Evolutionary conservation across 2,329 filamentous ascomycete species (phyloP).

Genomic region (Claviceps digitariae): DNA sequence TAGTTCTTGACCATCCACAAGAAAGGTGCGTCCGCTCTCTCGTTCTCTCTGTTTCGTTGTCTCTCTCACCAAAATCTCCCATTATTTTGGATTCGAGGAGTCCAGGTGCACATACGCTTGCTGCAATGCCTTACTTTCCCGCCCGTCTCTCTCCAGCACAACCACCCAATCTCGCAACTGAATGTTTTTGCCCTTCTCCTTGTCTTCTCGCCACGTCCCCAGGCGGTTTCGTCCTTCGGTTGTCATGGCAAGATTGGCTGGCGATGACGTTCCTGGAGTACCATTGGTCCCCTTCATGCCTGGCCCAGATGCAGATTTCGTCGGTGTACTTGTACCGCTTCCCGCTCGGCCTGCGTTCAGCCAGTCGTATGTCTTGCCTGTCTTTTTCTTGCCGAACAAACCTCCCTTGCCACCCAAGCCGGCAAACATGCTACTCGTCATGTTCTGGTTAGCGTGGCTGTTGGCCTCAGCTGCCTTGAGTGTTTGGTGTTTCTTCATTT

Average conservation of each 20-base stretch:
- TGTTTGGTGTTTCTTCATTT: slow-evolving; percentile 60
- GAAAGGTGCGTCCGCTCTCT: neutral
- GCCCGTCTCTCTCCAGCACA: slow-evolving; percentile 67
- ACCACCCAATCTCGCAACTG: slow-evolving; percentile 74
- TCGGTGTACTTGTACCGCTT: slow-evolving; percentile 40
- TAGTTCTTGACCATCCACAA: slow-evolving; percentile 1
- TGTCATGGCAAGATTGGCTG: slow-evolving; percentile 30
- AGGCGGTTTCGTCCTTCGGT: slow-evolving; percentile 48
- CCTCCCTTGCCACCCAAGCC: slow-evolving; percentile 49
- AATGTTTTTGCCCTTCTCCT: slow-evolving; percentile 61
- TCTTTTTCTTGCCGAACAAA: slow-evolving; percentile 45
- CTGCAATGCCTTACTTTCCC: slow-evolving; percentile 49
- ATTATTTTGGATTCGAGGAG: slow-evolving; percentile 28
- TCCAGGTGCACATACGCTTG: slow-evolving; percentile 41
- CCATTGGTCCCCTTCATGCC: slow-evolving; percentile 20
- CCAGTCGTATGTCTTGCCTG: slow-evolving; percentile 59
- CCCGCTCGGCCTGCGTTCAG: slow-evolving; percentile 44
- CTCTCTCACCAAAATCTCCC: slow-evolving; percentile 5
- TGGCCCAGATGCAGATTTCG: slow-evolving; percentile 19
- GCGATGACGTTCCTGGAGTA: slow-evolving; percentile 17
- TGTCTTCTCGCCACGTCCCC: slow-evolving; percentile 68
- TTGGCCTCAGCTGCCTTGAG: slow-evolving; percentile 66
- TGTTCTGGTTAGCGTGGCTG: slow-evolving; percentile 70
- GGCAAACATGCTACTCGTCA: slow-evolving; percentile 62
- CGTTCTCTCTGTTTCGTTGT: neutral